Conservation (phyloP, 78 protist species). For the Planoprotostelium fungivorum region DNA sequence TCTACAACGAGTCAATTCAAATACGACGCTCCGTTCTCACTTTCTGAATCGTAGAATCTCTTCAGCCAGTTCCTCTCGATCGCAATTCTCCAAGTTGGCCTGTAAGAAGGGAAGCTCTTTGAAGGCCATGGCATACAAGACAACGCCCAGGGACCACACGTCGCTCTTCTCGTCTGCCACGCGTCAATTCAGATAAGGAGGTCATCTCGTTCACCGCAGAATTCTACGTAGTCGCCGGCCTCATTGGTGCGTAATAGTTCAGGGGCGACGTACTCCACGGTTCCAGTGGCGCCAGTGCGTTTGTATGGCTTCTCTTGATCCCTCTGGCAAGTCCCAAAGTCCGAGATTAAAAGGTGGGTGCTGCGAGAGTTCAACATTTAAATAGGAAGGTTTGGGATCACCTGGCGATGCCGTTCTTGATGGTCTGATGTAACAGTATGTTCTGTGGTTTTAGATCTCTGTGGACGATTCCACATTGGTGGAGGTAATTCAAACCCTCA, state of each 20-base stretch:
- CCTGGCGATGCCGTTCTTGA: background rate
- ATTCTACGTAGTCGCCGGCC: conserved; percentile 13
- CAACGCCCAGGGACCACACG: conserved; percentile 62
- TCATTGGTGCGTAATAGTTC: conserved; percentile 28
- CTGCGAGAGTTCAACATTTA: background rate
- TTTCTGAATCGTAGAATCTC: background rate
- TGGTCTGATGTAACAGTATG: conserved; percentile 29
- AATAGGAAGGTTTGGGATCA: conserved; percentile 32
- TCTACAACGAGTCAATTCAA: background rate
- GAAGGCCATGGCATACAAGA: conserved; percentile 51
- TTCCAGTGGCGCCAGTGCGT: conserved; percentile 69
- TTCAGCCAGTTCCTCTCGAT: background rate
- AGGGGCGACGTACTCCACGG: conserved; percentile 63
- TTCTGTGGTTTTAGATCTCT: conserved; percentile 58
- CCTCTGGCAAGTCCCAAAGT: conserved; percentile 54
- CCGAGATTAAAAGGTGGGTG: conserved; percentile 60
- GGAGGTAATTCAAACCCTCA: conserved; percentile 58
- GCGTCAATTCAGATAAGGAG: background rate
- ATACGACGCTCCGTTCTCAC: background rate
- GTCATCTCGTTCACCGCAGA: conserved; percentile 9
- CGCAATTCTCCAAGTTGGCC: background rate
- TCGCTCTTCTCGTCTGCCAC: conserved; percentile 32
- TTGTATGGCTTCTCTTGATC: conserved; percentile 19
- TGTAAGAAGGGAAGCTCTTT: conserved; percentile 27
- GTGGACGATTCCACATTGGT: conserved; percentile 54